Base-by-base conservation (phyloP, 768 basidiomycete genomes). In the Termitomyces sp. region DNA sequence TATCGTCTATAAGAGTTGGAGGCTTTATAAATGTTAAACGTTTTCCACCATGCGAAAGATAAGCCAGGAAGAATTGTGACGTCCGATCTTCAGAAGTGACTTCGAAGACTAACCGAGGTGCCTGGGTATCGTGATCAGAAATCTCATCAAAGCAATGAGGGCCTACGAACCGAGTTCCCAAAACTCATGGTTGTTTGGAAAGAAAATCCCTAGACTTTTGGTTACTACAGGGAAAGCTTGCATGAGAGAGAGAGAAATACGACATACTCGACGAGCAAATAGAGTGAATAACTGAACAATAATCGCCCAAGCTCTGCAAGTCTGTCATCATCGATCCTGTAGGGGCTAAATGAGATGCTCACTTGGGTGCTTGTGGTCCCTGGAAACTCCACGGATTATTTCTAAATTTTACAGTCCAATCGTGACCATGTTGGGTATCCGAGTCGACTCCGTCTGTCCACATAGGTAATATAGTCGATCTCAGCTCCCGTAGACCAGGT, bases 91-190 rank as follows among this genome's bases (percentile, higher is more conserved):
- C 76, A 34, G 73, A 69, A 25, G 77, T 76, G 46, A 83, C 79
- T 63, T 82, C 80, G 69, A 92, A 92, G 52, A 92, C 76, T n/a
- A 91, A 79, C 29, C 86, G 85, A 50, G 88, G 86, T 43, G 81
- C 75, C 84, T 68, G 34, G 55, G 25, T 17, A 3, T 48, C 37
- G 15, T 42, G 7, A 40, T 29, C 63, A 43, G 54, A 34, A 40
- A 12, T 43, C 9, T 52, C 29, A 51, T 60, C 47, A 61, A 48
- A 20, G 60, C 60, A n/a, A 50, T 34, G 52, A 25, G 56, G 37
- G 38, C 40, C n/a, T 53, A 72, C 72, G 62, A 63, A 89, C 89
- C 36, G 81, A 65, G 62, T 80, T 81, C 38, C 81, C 82, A 7
- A 81, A 79, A 65, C 85, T 85, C 38, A 85, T 77, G n/a, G 82